Evolutionary conservation across 345 rosid genomes (phyloP).

Genomic region (Salix dunnii): DNA sequence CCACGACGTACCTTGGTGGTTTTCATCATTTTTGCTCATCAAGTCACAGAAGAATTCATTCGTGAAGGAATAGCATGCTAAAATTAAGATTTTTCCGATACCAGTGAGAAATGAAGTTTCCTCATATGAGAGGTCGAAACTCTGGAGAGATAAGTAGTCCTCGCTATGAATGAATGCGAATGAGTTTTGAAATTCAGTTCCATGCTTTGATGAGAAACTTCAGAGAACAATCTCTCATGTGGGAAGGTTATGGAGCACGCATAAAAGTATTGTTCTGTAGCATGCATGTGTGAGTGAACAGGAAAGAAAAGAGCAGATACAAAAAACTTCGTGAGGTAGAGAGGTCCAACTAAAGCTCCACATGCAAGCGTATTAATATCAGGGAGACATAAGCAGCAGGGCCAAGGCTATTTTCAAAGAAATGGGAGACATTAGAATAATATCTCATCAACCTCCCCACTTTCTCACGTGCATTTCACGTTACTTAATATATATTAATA

Average conservation of each 20-base stretch:
- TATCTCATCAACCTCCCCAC: slow-evolving; percentile 23
- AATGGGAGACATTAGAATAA: slow-evolving; percentile 21
- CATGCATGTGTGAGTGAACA: background rate
- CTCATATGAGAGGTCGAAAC: background rate
- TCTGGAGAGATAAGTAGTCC: background rate
- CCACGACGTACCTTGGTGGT: background rate
- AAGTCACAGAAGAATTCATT: background rate
- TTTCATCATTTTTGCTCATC: background rate
- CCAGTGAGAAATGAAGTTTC: background rate
- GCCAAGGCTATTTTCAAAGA: slow-evolving; percentile 20
- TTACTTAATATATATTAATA: background rate
- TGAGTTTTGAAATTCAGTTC: background rate
- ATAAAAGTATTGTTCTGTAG: background rate
- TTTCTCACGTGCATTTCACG: slow-evolving; percentile 29
- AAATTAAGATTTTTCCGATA: background rate
- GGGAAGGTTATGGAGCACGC: background rate
- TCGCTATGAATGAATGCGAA: background rate
- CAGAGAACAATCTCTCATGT: background rate
- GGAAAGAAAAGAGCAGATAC: background rate
- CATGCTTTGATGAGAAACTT: background rate
- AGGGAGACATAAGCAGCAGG: slow-evolving; percentile 22
- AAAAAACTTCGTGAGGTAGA: background rate
- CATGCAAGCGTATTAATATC: slow-evolving; percentile 2
- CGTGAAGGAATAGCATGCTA: background rate
- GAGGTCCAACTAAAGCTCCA: background rate